These are phyloP conservation scores for Yarrowia sp. DNA, from an alignment of 805 yeast species.

Conservation along the genomic window DNA sequence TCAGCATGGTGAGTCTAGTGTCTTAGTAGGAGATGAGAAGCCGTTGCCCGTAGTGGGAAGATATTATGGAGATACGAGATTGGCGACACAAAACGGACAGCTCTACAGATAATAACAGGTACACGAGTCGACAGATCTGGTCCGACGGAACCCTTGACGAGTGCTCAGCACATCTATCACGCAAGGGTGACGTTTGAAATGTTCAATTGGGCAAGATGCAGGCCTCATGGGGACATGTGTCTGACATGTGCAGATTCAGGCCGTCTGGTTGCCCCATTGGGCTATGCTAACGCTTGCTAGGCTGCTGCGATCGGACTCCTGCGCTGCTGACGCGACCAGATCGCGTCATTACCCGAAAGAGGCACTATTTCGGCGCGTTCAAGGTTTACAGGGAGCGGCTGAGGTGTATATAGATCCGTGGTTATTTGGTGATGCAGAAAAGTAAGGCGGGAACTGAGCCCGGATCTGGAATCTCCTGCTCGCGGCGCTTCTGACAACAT, in stretches of 20 bases:
- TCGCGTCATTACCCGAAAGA: slow-evolving; percentile 8
- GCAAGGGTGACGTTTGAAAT: background rate
- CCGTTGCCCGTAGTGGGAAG: too few relatives aligned
- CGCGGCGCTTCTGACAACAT: too few relatives aligned
- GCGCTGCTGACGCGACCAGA: slow-evolving; percentile 3
- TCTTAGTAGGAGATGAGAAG: too few relatives aligned
- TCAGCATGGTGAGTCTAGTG: too few relatives aligned
- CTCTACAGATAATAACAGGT: too few relatives aligned
- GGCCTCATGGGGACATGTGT: background rate
- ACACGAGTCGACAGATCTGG: too few relatives aligned
- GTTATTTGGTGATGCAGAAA: background rate
- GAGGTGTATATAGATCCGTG: background rate
- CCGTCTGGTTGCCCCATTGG: background rate
- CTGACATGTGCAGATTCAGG: background rate
- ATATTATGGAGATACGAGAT: too few relatives aligned
- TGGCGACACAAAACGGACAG: too few relatives aligned
- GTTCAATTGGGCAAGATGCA: too few relatives aligned
- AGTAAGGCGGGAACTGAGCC: background rate
- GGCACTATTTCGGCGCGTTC: background rate
- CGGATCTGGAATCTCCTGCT: background rate
- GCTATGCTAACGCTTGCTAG: background rate
- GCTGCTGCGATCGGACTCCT: background rate
- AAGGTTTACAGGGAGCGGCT: background rate
- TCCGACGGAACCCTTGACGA: too few relatives aligned
- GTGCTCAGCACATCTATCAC: too few relatives aligned